Conservation (phyloP, 148 eudicot species). For the Mesembryanthemum crystallinum region DNA sequence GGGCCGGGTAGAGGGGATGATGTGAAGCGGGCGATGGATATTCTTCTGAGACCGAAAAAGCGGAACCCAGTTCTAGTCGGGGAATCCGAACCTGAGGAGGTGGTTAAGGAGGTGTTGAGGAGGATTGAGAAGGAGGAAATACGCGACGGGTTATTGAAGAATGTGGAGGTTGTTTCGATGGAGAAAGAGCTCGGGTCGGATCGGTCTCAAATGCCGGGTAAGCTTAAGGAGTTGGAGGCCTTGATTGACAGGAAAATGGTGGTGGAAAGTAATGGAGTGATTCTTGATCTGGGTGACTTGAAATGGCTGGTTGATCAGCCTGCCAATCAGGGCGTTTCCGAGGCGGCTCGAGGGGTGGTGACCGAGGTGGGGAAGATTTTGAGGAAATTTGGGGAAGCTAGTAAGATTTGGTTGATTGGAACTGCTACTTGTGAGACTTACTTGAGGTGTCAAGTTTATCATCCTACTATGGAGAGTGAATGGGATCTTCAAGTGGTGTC, state of each 20-base stretch:
- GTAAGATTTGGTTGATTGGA: conserved; percentile 74
- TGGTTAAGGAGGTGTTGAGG: conserved; percentile 50
- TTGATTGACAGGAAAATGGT: conserved; percentile 44
- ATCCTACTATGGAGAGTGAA: conserved; percentile 74
- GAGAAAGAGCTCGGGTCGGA: conserved; percentile 46
- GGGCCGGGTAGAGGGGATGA: conserved; percentile 48
- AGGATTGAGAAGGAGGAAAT: conserved; percentile 58
- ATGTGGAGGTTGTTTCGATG: conserved; percentile 42
- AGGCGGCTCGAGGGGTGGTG: conserved; percentile 34
- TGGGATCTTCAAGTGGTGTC: conserved; percentile 97
- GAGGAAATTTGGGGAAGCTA: conserved; percentile 34
- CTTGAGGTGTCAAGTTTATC: conserved; percentile 85
- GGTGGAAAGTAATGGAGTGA: conserved; percentile 33
- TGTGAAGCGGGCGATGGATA: conserved; percentile 56
- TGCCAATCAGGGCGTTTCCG: conserved; percentile 30
- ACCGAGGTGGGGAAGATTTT: conserved; percentile 36
- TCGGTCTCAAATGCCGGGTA: conserved; percentile 22
- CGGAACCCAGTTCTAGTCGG: conserved; percentile 81
- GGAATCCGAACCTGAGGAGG: conserved; percentile 53
- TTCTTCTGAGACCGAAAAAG: conserved; percentile 42
- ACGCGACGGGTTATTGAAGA: conserved; percentile 39
- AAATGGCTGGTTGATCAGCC: conserved; percentile 51
- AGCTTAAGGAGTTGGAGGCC: conserved; percentile 48
- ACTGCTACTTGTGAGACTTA: conserved; percentile 97
- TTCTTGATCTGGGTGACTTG: conserved; percentile 67